Conservation (phyloP, 1,284 basidiomycete species). For the Sanghuangporus weigelae region DNA sequence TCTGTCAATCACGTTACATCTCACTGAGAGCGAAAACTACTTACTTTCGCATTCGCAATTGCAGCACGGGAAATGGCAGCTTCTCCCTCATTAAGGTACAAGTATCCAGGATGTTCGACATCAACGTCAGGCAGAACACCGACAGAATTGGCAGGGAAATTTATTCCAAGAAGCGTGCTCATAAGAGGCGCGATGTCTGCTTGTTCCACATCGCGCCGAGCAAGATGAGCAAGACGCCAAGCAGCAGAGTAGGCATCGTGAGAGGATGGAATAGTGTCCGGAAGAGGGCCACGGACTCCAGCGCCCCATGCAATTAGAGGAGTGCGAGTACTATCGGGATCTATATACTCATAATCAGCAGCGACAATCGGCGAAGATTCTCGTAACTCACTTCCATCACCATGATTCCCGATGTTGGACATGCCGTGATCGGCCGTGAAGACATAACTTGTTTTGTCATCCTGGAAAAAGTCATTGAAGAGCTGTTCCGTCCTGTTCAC, state of each 20-base stretch:
- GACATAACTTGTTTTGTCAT: slow-evolving; percentile 70
- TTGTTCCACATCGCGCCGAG: slow-evolving; percentile 75
- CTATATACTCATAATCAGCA: slow-evolving; percentile 31
- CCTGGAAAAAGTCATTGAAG: slow-evolving; percentile 60
- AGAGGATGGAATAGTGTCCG: slow-evolving; percentile 47
- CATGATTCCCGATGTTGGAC: slow-evolving; percentile 86
- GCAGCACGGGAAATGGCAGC: slow-evolving; percentile 49
- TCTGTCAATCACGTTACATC: neutral
- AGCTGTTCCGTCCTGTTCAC: slow-evolving; percentile 65
- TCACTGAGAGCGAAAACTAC: neutral
- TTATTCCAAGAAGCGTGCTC: slow-evolving; percentile 63
- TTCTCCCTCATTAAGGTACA: slow-evolving; percentile 33
- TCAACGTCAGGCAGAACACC: slow-evolving; percentile 70
- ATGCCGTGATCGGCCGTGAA: slow-evolving; percentile 93
- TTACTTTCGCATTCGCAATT: slow-evolving; percentile 64
- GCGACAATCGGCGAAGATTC: slow-evolving; percentile 7
- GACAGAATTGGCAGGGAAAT: slow-evolving; percentile 75
- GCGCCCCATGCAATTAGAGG: slow-evolving; percentile 84
- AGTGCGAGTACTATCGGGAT: slow-evolving; percentile 85
- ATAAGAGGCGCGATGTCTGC: slow-evolving; percentile 82
- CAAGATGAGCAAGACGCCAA: slow-evolving; percentile 48
- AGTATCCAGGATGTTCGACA: slow-evolving; percentile 48
- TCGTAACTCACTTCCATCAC: slow-evolving; percentile 67
- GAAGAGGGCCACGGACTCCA: slow-evolving; percentile 64
- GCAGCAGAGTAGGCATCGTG: slow-evolving; percentile 65